These are phyloP conservation scores for Pyricularia pennisetigena DNA, from an alignment of 2,329 filamentous ascomycete genomes.

Conservation along the genomic window DNA sequence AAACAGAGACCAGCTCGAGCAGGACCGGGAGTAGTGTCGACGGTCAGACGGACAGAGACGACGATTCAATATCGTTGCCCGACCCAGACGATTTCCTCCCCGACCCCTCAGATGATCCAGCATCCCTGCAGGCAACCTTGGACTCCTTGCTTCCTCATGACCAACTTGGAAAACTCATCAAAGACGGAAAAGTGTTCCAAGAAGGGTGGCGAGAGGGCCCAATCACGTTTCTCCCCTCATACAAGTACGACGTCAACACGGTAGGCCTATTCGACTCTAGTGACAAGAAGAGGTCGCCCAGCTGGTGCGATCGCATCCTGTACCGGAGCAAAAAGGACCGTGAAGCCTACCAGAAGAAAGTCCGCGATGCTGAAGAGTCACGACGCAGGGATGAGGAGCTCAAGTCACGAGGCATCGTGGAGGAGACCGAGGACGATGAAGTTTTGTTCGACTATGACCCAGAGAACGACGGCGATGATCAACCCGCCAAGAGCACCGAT, in stretches of 20 bases:
- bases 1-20: constrained; percentile 22
- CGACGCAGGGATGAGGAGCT: constrained; percentile 74
- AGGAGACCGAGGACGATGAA: constrained; percentile 65
- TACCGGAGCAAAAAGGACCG: constrained; percentile 69
- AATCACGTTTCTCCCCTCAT: constrained; percentile 85
- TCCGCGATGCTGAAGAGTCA: constrained; percentile 55
- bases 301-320: constrained; percentile 93
- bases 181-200: constrained; percentile 68
- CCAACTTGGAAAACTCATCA: constrained; percentile 68
- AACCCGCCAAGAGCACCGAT: constrained; percentile 10
- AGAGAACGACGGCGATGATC: constrained; percentile 55
- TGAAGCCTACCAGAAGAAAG: constrained; percentile 51
- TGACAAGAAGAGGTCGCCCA: constrained; percentile 85
- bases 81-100: constrained; percentile 57
- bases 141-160: constrained; percentile 84
- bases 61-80: constrained; percentile 34
- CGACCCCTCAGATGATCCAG: constrained; percentile 66
- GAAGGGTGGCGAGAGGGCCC: constrained; percentile 87
- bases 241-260: constrained; percentile 96
- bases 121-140: constrained; percentile 80
- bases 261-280: constrained; percentile 89
- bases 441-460: constrained; percentile 89
- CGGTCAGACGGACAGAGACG: constrained; percentile 21
- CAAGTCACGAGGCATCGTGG: constrained; percentile 66
- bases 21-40: constrained; percentile 13